A percentile compares a stretch with the other conserved stretches of the same genome.
These are phyloP conservation scores for Kalmusia sp. DNA, from an alignment of 2,329 filamentous ascomycete genomes.

Conservation along the genomic window DNA sequence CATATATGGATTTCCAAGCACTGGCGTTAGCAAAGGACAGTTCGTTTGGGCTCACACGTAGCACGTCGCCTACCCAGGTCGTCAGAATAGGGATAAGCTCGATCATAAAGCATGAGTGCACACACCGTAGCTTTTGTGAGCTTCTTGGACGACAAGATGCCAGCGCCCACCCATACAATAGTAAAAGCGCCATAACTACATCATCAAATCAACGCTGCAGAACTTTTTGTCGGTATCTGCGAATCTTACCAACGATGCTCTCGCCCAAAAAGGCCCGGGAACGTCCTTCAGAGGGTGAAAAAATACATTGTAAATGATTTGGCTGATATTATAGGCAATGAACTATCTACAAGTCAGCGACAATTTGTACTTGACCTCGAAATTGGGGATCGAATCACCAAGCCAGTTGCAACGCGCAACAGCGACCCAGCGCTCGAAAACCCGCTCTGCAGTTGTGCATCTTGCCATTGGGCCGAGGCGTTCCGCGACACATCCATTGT, in stretches of 20 bases:
- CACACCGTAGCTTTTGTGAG: not conserved
- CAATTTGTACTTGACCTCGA: not conserved
- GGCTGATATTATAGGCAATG: not conserved
- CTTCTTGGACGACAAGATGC: not conserved
- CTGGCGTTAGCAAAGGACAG: conserved; percentile 1
- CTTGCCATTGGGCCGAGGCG: not conserved
- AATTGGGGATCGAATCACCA: not conserved
- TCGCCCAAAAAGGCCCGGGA: conserved; percentile 43
- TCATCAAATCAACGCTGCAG: too few species aligned
- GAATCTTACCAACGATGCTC: not conserved
- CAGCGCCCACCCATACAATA: not conserved
- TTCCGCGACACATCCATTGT: not conserved
- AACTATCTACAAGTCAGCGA: not conserved
- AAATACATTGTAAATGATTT: conserved; percentile 41
- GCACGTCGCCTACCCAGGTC: not conserved
- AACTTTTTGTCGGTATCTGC: too few species aligned
- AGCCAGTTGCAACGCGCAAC: not conserved
- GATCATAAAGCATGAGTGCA: not conserved
- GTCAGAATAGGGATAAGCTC: not conserved
- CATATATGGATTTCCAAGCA: not conserved
- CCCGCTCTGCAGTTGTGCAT: not conserved
- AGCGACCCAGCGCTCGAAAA: not conserved
- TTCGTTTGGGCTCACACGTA: conserved; percentile 1
- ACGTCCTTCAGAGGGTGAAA: conserved; percentile 48
- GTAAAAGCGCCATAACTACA: not conserved